These are phyloP conservation scores for Termitomyces sp. DNA, from an alignment of 768 basidiomycete species.

Conservation along the genomic window DNA sequence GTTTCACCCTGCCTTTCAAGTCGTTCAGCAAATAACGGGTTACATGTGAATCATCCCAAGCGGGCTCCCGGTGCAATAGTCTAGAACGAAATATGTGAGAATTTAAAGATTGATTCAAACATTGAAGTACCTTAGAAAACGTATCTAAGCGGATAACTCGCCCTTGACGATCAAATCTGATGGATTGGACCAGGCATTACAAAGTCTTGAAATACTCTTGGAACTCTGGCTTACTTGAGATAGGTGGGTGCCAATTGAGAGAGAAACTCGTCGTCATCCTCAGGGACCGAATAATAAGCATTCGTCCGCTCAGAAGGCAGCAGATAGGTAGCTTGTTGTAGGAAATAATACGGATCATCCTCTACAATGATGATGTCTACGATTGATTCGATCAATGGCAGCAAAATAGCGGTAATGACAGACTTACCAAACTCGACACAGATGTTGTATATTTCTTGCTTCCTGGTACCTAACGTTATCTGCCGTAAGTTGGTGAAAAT, in stretches of 20 bases:
- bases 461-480: conserved; percentile 58
- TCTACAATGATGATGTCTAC: conserved; percentile 46
- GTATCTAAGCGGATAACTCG: conserved; percentile 81
- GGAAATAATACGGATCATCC: conserved; percentile 79
- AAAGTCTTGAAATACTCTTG: neutral
- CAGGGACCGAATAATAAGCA: neutral
- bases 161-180: conserved; percentile 68
- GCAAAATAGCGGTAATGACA: conserved; percentile 30
- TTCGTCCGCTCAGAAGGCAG: conserved; percentile 30
- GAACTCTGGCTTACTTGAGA: neutral
- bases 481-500: neutral
- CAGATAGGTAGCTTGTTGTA: conserved; percentile 55
- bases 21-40: conserved; percentile 69
- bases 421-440: conserved; percentile 69
- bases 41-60: conserved; percentile 77
- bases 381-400: no score
- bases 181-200: neutral
- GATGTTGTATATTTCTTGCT: conserved; percentile 69
- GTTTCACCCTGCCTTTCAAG: conserved; percentile 67
- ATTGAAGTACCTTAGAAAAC: conserved; percentile 55
- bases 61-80: conserved; percentile 75
- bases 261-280: conserved; percentile 38
- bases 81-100: conserved; percentile 24
- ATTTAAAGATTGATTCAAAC: neutral
- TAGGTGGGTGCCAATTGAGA: conserved; percentile 33